phyloP scores from a whole-genome alignment of 2,329 filamentous ascomycete genomes.

The Bipolaris cookei region DNA sequence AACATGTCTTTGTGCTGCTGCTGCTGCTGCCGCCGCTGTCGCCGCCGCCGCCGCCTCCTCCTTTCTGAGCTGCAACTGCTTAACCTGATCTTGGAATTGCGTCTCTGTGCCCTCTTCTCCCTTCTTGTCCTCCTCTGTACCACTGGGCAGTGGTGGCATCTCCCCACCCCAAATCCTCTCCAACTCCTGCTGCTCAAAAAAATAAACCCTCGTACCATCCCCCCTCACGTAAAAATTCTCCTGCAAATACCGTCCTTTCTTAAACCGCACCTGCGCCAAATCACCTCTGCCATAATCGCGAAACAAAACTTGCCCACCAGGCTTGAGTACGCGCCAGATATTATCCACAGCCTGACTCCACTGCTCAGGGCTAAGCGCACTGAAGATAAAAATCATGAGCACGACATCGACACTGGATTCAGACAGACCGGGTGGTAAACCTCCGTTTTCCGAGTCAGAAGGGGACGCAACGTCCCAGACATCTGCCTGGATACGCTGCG shows the following conservation, averaged over 20 bases:
- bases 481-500: conserved; percentile 78
- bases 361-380: conserved; percentile 81
- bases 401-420: conserved; percentile 89
- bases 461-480: conserved; percentile 83
- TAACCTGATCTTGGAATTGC: background rate
- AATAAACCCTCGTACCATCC: conserved; percentile 95
- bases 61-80: background rate
- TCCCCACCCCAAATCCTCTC: conserved; percentile 74
- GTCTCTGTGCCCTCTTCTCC: too few species aligned
- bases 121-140: conserved; percentile 6
- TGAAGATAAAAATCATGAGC: conserved; percentile 97
- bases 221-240: conserved; percentile 98
- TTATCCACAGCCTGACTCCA: conserved; percentile 85
- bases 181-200: conserved; percentile 89
- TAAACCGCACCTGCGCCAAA: conserved; percentile 94
- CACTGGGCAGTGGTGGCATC: conserved; percentile 1
- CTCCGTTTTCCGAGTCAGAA: conserved; percentile 55
- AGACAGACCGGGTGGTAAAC: conserved; percentile 75
- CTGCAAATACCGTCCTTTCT: conserved; percentile 89
- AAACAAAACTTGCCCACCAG: conserved; percentile 92
- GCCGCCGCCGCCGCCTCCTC: too few species aligned
- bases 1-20: conserved; percentile 26
- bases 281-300: conserved; percentile 96
- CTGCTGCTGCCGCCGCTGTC: too few species aligned
- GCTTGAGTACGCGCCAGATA: conserved; percentile 81